Percentiles rank a stretch among this genome's conserved stretches.
phyloP scores from a whole-genome alignment of 352 stramenopile genomes.

The Globisporangium carolinianum region DNA sequence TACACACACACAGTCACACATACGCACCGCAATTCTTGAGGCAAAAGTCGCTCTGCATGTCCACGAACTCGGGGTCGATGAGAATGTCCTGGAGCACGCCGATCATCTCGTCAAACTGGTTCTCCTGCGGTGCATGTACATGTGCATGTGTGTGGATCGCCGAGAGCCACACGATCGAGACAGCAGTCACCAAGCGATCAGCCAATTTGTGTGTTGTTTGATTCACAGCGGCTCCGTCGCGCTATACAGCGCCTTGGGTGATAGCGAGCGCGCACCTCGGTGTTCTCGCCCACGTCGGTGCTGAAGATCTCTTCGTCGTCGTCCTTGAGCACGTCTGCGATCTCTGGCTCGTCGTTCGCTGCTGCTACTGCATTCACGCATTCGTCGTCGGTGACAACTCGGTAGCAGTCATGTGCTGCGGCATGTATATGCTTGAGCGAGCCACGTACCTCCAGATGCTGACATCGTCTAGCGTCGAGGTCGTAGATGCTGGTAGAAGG shows the following conservation, averaged over 20 bases:
- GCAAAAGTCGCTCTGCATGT: slow-evolving; percentile 74
- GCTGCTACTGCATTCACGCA: neutral
- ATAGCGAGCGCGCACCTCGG: slow-evolving; percentile 22
- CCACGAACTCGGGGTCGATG: slow-evolving; percentile 73
- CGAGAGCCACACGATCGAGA: neutral
- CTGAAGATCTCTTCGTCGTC: slow-evolving; percentile 64
- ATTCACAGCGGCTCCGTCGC: no score
- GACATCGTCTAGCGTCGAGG: no score
- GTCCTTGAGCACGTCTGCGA: slow-evolving; percentile 30
- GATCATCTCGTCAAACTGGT: slow-evolving; percentile 79
- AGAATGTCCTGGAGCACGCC: slow-evolving; percentile 71
- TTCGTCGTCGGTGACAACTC: no score
- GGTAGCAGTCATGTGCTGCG: no score
- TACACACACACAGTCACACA: neutral
- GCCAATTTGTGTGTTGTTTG: neutral
- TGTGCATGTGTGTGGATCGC: neutral
- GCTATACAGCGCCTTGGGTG: no score
- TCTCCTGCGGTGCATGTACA: slow-evolving; percentile 20
- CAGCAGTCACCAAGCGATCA: no score
- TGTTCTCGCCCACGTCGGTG: slow-evolving; percentile 60
- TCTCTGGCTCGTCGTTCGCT: slow-evolving; percentile 39
- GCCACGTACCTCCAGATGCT: no score
- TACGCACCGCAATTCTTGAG: slow-evolving; percentile 63
- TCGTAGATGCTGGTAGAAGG: no score
- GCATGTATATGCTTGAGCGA: neutral